Conservation (phyloP, 2,329 filamentous ascomycete genomes). For the Aspergillus versicolor region DNA sequence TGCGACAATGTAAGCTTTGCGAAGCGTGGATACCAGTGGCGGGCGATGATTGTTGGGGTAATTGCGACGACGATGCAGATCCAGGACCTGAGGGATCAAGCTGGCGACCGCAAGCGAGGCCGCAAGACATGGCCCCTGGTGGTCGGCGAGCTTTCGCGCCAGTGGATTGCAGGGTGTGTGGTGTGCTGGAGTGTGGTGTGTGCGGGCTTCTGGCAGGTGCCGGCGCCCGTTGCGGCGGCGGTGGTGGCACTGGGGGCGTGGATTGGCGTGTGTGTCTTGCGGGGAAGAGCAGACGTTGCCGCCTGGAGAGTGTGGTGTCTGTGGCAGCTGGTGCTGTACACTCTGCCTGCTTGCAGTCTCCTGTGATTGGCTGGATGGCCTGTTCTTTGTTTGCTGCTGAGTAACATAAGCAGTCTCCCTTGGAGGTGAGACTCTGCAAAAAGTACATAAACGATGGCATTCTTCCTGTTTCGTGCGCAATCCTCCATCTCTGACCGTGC, state of each 20-base stretch:
- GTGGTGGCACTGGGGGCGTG: background rate
- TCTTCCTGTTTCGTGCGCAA: too few relatives aligned
- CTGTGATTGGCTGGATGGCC: too few relatives aligned
- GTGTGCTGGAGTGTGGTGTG: slow-evolving; percentile 22
- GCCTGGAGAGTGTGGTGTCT: slow-evolving; percentile 8
- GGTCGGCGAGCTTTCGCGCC: slow-evolving; percentile 27
- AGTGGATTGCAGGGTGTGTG: slow-evolving; percentile 22
- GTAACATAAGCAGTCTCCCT: too few relatives aligned
- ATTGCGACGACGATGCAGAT: slow-evolving; percentile 41
- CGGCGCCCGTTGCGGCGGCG: background rate
- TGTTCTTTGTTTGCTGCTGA: too few relatives aligned
- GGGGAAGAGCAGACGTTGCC: background rate
- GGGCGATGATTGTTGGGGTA: slow-evolving; percentile 27
- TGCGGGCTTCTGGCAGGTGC: slow-evolving; percentile 11
- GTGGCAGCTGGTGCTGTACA: slow-evolving; percentile 7
- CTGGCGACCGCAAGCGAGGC: slow-evolving; percentile 28
- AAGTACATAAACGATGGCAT: too few relatives aligned
- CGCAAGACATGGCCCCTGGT: slow-evolving; percentile 29
- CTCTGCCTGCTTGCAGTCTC: background rate
- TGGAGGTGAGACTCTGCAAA: too few relatives aligned
- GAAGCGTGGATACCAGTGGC: background rate
- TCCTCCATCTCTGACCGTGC: too few relatives aligned
- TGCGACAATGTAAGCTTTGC: background rate
- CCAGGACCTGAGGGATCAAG: slow-evolving; percentile 40
- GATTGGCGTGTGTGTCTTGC: background rate